Evolutionary conservation across 768 basidiomycete genomes (phyloP).

Genomic region (Xerocomus potaroensis): DNA sequence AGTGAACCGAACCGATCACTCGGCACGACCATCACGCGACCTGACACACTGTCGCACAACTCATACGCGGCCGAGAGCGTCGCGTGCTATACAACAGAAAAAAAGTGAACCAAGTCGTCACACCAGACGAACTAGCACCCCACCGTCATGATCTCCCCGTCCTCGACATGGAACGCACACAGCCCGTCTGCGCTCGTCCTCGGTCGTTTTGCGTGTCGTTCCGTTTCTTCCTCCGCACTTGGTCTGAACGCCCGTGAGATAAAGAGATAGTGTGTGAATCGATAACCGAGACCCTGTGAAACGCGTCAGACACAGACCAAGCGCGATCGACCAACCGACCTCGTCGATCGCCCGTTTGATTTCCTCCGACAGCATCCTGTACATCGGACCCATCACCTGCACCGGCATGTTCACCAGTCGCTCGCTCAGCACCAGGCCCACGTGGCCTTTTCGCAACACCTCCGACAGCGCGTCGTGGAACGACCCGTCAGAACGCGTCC

Average conservation of each 20-base stretch:
- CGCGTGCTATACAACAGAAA: constrained; percentile 13
- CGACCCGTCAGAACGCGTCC: constrained; percentile 49
- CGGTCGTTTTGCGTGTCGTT: constrained; percentile 39
- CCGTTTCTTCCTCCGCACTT: constrained; percentile 63
- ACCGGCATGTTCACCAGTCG: constrained; percentile 94
- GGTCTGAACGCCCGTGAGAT: constrained; percentile 78
- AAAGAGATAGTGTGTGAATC: constrained; percentile 70
- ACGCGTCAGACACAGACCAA: neutral
- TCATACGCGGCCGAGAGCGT: constrained; percentile 31
- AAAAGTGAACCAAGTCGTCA: too few species aligned
- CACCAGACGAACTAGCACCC: too few species aligned
- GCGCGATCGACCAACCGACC: constrained; percentile 31
- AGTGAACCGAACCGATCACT: constrained; percentile 39
- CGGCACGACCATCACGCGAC: constrained; percentile 61
- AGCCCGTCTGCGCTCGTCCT: constrained; percentile 38
- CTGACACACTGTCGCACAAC: constrained; percentile 57
- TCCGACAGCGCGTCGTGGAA: constrained; percentile 52
- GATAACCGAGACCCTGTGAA: constrained; percentile 56
- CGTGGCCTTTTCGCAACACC: constrained; percentile 41
- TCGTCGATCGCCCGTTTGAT: constrained; percentile 66
- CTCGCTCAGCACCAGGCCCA: constrained; percentile 85
- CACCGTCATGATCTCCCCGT: constrained; percentile 68
- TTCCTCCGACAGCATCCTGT: constrained; percentile 82
- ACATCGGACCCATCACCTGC: constrained; percentile 89
- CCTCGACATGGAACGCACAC: constrained; percentile 84